Base-by-base conservation (phyloP, 2,329 filamentous ascomycete genomes). In the Epichloe brachyelytri region DNA sequence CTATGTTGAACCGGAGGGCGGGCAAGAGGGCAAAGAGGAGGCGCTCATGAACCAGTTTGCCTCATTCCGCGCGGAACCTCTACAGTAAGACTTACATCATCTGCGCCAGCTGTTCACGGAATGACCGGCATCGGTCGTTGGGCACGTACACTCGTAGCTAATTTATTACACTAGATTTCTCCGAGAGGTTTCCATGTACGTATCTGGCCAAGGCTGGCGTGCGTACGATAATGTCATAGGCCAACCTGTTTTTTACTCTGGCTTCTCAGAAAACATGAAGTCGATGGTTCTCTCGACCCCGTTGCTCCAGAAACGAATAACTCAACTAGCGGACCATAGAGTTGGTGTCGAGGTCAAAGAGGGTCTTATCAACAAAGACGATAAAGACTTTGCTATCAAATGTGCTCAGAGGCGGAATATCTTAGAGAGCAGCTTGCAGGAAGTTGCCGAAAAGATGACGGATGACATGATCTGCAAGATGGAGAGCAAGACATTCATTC, bases 381-480 rank as follows among this genome's bases (percentile, higher is more conserved):
- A 80, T 57, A 73, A 73, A 48, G 73, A 80, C 51, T 78, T 77
- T 62, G 57, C 54, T 8, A 52, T 62, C 34, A 73, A 80, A 64
- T 73, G 75, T 51, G 69, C 70, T 4, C 76, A 76, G 55, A 72
- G 79, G 51, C 78, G 75, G 49, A 72, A 70, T 51, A 80, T 85
- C 59, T 79, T 97, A 51, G 82, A 89, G 62, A 73, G 75, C 38
- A 83, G 83, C 52, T 71, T 98, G 44, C 76, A 82, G 50, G 83
- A 95, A 62, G 83, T 96, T 4, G 86, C 88, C 4, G 88, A 93
- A 56, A 83, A 85, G 57, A 83, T 93, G 78, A 88, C 89, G 22
- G 88, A 95, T 63, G 81, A 85, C 56, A 97, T 98, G 93, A 96
- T 98, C 55, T 97, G 91, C 78, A 98, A 98, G 70, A 91, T 97